Percentiles rank a stretch among this genome's conserved stretches.
Conservation (phyloP, 331 rosid genomes). For the Stylosanthes scabra region DNA sequence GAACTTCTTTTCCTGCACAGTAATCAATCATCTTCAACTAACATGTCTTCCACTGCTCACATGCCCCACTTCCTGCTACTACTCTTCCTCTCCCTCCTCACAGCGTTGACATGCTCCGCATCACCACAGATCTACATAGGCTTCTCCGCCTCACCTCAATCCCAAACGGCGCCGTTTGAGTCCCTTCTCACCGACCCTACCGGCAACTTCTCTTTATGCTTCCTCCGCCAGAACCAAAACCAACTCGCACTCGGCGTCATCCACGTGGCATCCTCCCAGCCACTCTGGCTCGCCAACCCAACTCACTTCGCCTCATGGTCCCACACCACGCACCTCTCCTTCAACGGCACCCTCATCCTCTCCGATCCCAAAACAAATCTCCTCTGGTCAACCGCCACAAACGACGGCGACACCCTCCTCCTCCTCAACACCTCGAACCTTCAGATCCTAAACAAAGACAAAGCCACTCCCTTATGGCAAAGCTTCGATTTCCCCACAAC, state of each 20-base stretch:
- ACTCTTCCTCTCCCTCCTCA: slow-evolving; percentile 2
- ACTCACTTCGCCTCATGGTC: slow-evolving; percentile 56
- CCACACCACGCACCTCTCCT: slow-evolving; percentile 55
- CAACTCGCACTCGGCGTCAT: slow-evolving; percentile 66
- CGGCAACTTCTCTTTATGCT: slow-evolving; percentile 76
- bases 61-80: background rate
- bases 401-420: slow-evolving; percentile 46
- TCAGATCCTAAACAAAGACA: slow-evolving; percentile 37
- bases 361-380: slow-evolving; percentile 49
- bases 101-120: slow-evolving; percentile 18
- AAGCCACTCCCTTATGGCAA: slow-evolving; percentile 53
- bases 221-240: slow-evolving; percentile 65
- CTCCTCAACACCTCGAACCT: slow-evolving; percentile 76
- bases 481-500: slow-evolving; percentile 75
- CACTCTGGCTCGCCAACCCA: slow-evolving; percentile 74
- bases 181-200: slow-evolving; percentile 60
- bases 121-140: slow-evolving; percentile 54
- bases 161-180: slow-evolving; percentile 61
- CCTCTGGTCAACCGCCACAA: slow-evolving; percentile 69
- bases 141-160: slow-evolving; percentile 60
- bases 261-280: slow-evolving; percentile 69
- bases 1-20: slow-evolving; percentile 30
- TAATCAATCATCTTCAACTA: slow-evolving; percentile 14
- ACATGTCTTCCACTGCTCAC: slow-evolving; percentile 29
- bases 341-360: slow-evolving; percentile 76